phyloP scores from a whole-genome alignment of 2,329 filamentous ascomycete species.

The Claviceps quebecensis region DNA sequence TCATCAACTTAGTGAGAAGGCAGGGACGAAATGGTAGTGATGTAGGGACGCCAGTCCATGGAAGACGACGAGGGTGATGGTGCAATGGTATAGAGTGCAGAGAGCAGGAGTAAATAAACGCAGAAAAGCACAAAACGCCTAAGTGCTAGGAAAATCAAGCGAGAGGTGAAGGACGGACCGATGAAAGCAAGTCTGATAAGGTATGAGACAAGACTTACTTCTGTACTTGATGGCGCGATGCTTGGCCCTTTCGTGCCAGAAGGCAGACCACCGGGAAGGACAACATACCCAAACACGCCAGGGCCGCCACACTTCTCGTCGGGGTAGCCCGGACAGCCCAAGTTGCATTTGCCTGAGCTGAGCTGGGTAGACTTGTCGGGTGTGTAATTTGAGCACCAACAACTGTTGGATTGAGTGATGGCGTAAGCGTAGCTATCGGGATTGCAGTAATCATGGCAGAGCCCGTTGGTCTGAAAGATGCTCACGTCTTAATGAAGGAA shows the following conservation, averaged over 20 bases:
- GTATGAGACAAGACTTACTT: constrained; percentile 14
- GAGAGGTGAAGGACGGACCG: background rate
- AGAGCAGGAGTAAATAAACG: background rate
- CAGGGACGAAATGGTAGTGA: background rate
- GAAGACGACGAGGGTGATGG: background rate
- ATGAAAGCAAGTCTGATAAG: constrained; percentile 1
- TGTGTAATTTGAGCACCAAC: constrained; percentile 62
- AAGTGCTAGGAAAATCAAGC: background rate
- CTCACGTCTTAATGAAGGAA: constrained; percentile 28
- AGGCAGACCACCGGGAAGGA: constrained; percentile 31
- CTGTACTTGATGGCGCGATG: constrained; percentile 10
- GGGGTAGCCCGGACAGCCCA: constrained; percentile 54
- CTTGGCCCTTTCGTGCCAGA: constrained; percentile 37
- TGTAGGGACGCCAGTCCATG: background rate
- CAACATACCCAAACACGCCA: constrained; percentile 51
- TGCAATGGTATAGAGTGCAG: no score
- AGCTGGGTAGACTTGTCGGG: constrained; percentile 33
- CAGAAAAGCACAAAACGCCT: background rate
- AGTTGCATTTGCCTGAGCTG: constrained; percentile 34
- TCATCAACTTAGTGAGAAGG: constrained; percentile 12
- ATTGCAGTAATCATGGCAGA: constrained; percentile 48
- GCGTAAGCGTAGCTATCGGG: constrained; percentile 46
- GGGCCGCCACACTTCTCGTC: constrained; percentile 50
- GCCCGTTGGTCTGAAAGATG: constrained; percentile 54
- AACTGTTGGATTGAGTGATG: constrained; percentile 48